Evolutionary conservation across 1,284 basidiomycete genomes (phyloP), one percentile per base, ranked within the genome.

Genomic region (Tilletia setariae): DNA sequence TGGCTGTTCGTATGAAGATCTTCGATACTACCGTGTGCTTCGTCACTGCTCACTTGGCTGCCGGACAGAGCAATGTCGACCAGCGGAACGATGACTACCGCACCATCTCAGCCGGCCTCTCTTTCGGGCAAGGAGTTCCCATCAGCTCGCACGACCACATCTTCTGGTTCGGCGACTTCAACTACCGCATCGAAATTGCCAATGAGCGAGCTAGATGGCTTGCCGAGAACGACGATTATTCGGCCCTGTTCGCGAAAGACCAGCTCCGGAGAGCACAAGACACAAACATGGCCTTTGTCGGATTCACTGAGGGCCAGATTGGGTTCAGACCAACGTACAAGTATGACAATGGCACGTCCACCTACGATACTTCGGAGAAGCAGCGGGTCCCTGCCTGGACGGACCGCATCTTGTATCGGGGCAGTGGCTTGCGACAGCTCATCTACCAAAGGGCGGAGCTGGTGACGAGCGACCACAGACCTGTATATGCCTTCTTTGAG

Each of bases 301-400:
- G 90, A 2, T 98, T 93, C 78, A 86, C 90, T 64, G 96, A 99
- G 83, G 94, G 92, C 0, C 90, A 91, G 0, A 83, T 98, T 47
- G 82, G 90, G 2, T 99, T 99, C 85, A 86, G 87, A 16, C 93
- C 94, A 1, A 96, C 93, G 2, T 94, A 94, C 84, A 89, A 90
- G 72, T 94, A 93, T 80, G 91, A 94, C 81, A 84, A 85, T 59
- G 84, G 85, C 3, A 84, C 92, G 8, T 90, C 95, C 73, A 86
- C 86, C 62, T 99, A 98, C 82, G 96, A 99, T 82, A 91, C 93
- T 2, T 92, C 92, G 73, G 96, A 98, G 83, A 99, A 98, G 85
- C 88, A 90, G 86, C 88, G 96, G 7, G 91, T 97, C 79, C 96
- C 96, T 1, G 93, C 95, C 8, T 98, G 95, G 94, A 98, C 80